Evolutionary conservation across 371 early-diverging fungal genomes (phyloP), one percentile per base, ranked within the genome.

Genomic region (Syncephalis fuscata): DNA sequence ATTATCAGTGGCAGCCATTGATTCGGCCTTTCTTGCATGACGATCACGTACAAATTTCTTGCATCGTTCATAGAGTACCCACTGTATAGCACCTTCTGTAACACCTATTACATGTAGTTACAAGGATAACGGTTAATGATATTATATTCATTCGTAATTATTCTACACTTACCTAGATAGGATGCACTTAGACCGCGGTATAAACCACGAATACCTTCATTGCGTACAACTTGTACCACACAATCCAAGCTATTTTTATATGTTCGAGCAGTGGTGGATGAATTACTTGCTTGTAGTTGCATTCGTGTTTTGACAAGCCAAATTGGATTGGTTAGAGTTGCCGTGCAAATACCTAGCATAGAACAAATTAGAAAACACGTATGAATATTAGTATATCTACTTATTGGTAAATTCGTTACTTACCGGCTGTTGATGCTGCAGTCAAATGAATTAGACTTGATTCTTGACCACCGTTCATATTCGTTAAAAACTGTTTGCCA

Each of bases 301-400:
- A 96, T 81, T 48, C 97, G 65, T 0, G 95, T 96, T 57, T 92
- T 94, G 44, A 93, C 76, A 44, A 94, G 74, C 97, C 97, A 96
- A 5, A 96, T 92, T 0, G 97, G 97, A 58, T 90, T 94, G 8
- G 95, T 92, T 10, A 65, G 63, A 0, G 84, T 76, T 0, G 89
- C 76, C 2, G 87, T 86, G 7, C 81, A 68, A 36, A 82, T 62
- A 17, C 72, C 69, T 68, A 42, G 27, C 15, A 21, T 37, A 19
- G n/a, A n/a, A n/a, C 17, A 4, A 32, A 32, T 32, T 7, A 22
- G 11, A 20, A 32, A 4, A 32, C 32, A 4, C 32, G 32, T 32
- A 32, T 32, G 11, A 32, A 32, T 11, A 32, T 32, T 32, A 4
- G n/a, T n/a, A n/a, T n/a, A n/a, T n/a, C n/a, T n/a, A n/a, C n/a